Conservation (phyloP, 1,284 basidiomycete genomes). For the Neolentinus lepideus region DNA sequence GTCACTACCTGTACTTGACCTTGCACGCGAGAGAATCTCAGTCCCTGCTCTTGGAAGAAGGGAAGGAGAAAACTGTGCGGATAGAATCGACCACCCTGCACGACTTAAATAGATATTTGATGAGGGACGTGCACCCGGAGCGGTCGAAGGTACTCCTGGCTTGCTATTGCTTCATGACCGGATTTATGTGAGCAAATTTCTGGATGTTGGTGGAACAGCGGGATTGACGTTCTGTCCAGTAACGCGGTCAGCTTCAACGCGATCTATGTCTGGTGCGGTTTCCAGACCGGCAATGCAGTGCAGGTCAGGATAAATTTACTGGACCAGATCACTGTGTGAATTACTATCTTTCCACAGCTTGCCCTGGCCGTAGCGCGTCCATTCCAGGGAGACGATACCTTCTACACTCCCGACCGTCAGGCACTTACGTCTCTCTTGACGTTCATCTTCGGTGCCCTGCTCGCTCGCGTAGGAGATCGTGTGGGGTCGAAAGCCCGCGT, state of each 20-base stretch:
- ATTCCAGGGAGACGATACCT: conserved; percentile 56
- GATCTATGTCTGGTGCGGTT: conserved; percentile 82
- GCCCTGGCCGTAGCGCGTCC: conserved; percentile 54
- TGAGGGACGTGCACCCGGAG: conserved; percentile 54
- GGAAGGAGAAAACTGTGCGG: neutral
- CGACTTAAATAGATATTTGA: conserved; percentile 19
- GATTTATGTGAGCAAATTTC: conserved; percentile 54
- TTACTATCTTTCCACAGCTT: conserved; percentile 30
- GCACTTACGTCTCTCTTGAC: conserved; percentile 70
- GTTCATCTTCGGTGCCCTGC: conserved; percentile 66
- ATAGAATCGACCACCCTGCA: neutral
- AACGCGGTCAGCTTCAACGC: conserved; percentile 75
- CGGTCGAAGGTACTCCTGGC: conserved; percentile 54
- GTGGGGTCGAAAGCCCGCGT: conserved; percentile 62
- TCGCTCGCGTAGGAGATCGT: conserved; percentile 68
- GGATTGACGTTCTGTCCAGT: conserved; percentile 25
- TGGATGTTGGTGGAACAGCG: neutral
- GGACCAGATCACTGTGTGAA: neutral
- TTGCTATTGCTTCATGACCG: conserved; percentile 83
- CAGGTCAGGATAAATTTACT: conserved; percentile 35
- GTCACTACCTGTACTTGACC: neutral
- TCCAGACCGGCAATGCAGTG: conserved; percentile 74
- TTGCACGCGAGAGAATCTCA: neutral
- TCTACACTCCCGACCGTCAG: conserved; percentile 76
- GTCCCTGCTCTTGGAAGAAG: neutral